Percentiles rank a stretch among this genome's conserved stretches.
phyloP scores from a whole-genome alignment of 2,329 filamentous ascomycete genomes.

The Capronia americana region DNA sequence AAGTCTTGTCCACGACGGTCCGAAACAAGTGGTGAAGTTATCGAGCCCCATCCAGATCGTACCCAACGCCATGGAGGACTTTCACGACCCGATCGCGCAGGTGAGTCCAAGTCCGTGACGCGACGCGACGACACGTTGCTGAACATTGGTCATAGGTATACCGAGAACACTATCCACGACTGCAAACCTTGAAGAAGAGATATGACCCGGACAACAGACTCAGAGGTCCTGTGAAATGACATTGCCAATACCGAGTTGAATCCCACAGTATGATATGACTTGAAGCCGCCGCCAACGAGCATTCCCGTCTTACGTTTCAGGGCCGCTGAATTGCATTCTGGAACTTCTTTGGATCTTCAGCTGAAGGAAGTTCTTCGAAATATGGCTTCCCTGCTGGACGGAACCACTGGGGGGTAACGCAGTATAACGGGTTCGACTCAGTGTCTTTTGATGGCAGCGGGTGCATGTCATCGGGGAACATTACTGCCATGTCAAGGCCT shows the following conservation, averaged over 20 bases:
- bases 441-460: slow-evolving; percentile 18
- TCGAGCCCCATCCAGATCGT: slow-evolving; percentile 6
- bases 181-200: slow-evolving; percentile 14
- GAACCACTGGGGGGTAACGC: slow-evolving; percentile 7
- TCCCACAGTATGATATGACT: not conserved
- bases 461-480: not conserved
- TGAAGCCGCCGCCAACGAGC: not conserved
- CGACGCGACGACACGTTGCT: not conserved
- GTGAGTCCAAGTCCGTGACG: not conserved
- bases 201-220: slow-evolving; percentile 13
- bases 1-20: slow-evolving; percentile 8
- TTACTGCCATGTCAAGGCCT: slow-evolving; percentile 5
- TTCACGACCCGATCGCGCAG: slow-evolving; percentile 9
- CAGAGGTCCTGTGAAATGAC: slow-evolving; percentile 1
- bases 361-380: slow-evolving; percentile 16
- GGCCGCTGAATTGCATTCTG: not conserved
- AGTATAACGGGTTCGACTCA: not conserved
- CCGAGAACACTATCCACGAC: slow-evolving; percentile 8
- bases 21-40: slow-evolving; percentile 1
- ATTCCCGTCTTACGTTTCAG: not conserved
- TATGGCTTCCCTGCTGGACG: slow-evolving; percentile 13
- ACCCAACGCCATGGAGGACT: slow-evolving; percentile 10
- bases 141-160: slow-evolving; percentile 9
- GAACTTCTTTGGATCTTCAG: not conserved
- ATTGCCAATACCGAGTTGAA: not conserved